Base-by-base conservation (phyloP, 2,329 filamentous ascomycete genomes). In the Colletotrichum camelliae region DNA sequence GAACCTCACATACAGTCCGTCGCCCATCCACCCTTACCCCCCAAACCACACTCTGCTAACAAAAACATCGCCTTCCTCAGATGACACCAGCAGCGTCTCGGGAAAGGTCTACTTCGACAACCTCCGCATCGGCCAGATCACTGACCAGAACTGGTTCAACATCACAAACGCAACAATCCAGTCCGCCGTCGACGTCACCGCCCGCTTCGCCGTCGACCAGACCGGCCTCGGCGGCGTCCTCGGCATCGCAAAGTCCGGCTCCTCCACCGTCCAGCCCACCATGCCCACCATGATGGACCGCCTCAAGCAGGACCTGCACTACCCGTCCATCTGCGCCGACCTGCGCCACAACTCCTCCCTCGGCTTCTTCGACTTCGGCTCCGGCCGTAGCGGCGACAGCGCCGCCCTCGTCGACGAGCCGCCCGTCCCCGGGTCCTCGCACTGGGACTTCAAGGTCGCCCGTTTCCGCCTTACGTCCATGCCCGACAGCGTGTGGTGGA, bases 31-130 rank as follows among this genome's bases (percentile, higher is more conserved):
- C n/a, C 77, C 74, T 8, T 64, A 18, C 33, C 16, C 15, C 57
- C 7, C 31, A 27, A 27, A 7, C 15, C 39, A 52, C n/a, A 52
- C n/a, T 13, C 12, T 52, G 55, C 64, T 78, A 57, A 72, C 55
- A 15, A 66, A 15, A 33, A 6, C 4, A 10, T 4, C 29, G 1
- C 58, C 10, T 16, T 5, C 6, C 21, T 37, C 29, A 88, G 86
- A 85, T 35, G 88, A 90, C 75, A 86, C 86, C 35, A 87, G 83
- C 73, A 83, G 81, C 15, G 87, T 87, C 16, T 80, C 81, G 15
- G 90, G 90, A 66, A 84, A 86, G 60, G 88, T 90, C 70, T 91
- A 90, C 79, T 84, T 81, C 37, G 90, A 92, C 80, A 87, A 85
- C 0, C 80, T 91, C 64, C 80, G 80, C 33, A 77, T 91, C n/a